Percentiles rank a stretch among this genome's conserved stretches.
Conservation (phyloP, 2,329 filamentous ascomycete genomes). For the Colletotrichum musicola region DNA sequence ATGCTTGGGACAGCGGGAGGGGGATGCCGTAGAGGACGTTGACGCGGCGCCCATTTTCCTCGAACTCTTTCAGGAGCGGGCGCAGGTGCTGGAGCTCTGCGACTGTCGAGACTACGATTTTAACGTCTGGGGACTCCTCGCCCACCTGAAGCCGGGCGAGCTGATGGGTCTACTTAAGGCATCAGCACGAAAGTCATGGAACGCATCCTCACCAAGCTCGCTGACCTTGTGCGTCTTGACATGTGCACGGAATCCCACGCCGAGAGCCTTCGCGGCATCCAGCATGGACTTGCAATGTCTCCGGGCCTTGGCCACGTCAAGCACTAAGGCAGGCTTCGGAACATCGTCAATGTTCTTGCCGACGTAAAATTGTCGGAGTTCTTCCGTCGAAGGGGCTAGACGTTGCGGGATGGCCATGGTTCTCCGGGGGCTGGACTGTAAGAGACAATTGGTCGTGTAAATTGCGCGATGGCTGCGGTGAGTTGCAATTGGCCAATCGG, state of each 20-base stretch:
- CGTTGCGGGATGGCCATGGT: slow-evolving; percentile 42
- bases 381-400: slow-evolving; percentile 7
- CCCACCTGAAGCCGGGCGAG: slow-evolving; percentile 68
- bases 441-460: background rate
- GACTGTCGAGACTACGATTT: slow-evolving; percentile 72
- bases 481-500: background rate
- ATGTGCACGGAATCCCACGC: slow-evolving; percentile 70
- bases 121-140: slow-evolving; percentile 50
- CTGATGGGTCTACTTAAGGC: slow-evolving; percentile 61
- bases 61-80: slow-evolving; percentile 53
- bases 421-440: background rate
- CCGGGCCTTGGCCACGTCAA: slow-evolving; percentile 66
- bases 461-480: background rate
- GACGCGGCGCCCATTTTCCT: slow-evolving; percentile 36
- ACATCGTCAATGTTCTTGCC: slow-evolving; percentile 49
- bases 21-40: slow-evolving; percentile 72
- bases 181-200: background rate
- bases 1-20: slow-evolving; percentile 64
- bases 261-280: slow-evolving; percentile 58
- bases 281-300: slow-evolving; percentile 71
- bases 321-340: slow-evolving; percentile 66
- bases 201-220: no score
- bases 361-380: slow-evolving; percentile 44
- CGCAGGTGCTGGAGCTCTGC: slow-evolving; percentile 68
- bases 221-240: slow-evolving; percentile 75